phyloP scores from a whole-genome alignment of 2,329 filamentous ascomycete species.

The Capronia coronata region DNA sequence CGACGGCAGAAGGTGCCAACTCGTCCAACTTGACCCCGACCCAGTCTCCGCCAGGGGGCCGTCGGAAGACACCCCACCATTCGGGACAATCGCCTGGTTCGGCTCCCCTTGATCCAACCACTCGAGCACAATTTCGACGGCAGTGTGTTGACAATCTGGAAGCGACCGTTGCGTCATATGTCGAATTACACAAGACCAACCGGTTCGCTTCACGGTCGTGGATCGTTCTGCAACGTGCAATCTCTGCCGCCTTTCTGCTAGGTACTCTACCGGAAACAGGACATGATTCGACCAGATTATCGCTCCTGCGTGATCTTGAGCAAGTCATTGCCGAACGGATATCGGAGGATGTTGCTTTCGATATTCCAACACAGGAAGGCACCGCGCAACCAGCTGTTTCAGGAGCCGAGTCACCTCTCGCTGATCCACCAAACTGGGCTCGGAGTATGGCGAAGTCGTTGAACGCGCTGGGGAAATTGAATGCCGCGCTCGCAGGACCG shows the following conservation, averaged over 20 bases:
- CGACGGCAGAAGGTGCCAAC: constrained; percentile 37
- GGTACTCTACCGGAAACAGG: constrained; percentile 43
- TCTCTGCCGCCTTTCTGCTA: constrained; percentile 44
- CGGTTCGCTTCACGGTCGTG: constrained; percentile 42
- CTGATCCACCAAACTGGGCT: constrained; percentile 37
- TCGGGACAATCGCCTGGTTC: constrained; percentile 14
- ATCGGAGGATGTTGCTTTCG: constrained; percentile 27
- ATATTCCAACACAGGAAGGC: constrained; percentile 15
- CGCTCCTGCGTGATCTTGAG: constrained; percentile 39
- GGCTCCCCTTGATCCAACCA: constrained; percentile 13
- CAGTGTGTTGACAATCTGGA: constrained; percentile 52
- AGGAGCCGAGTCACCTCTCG: constrained; percentile 12
- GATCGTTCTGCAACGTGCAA: constrained; percentile 43
- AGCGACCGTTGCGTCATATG: constrained; percentile 53
- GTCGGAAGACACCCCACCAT: constrained; percentile 17
- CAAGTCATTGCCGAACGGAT: constrained; percentile 41
- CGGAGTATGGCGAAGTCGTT: constrained; percentile 43
- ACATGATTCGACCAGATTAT: constrained; percentile 36
- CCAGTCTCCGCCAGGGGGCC: constrained; percentile 20
- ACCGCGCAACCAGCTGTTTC: constrained; percentile 22
- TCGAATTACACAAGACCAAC: constrained; percentile 47
- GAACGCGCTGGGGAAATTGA: constrained; percentile 42
- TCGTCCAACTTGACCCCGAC: constrained; percentile 12
- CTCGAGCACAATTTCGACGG: constrained; percentile 38
- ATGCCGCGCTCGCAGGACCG: constrained; percentile 34